A percentile compares a stretch with the other conserved stretches of the same genome.
phyloP scores from a whole-genome alignment of 768 basidiomycete genomes.

The Podaxis sp. region DNA sequence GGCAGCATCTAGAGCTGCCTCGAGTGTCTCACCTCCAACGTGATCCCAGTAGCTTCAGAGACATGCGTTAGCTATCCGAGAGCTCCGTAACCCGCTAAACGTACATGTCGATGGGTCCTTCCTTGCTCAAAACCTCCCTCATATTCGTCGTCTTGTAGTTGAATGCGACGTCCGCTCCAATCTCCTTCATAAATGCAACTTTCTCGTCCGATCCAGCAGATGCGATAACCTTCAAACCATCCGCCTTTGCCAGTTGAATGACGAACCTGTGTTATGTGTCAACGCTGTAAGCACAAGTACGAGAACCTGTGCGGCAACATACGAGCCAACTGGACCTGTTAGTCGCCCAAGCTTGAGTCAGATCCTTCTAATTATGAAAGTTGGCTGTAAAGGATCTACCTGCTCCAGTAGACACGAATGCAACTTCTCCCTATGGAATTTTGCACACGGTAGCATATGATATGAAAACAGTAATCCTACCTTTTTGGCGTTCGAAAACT shows the following conservation, averaged over 20 bases:
- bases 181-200: slow-evolving; percentile 50
- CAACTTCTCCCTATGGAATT: slow-evolving; percentile 31
- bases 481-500: slow-evolving; percentile 33
- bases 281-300: background rate
- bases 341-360: no score
- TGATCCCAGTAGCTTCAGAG: slow-evolving; percentile 46
- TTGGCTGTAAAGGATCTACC: slow-evolving; percentile 15
- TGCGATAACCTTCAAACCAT: slow-evolving; percentile 63
- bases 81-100: slow-evolving; percentile 9
- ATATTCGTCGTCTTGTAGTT: slow-evolving; percentile 66
- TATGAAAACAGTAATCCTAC: slow-evolving; percentile 15
- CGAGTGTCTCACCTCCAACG: slow-evolving; percentile 57
- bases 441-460: no score
- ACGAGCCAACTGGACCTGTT: slow-evolving; percentile 56
- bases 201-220: slow-evolving; percentile 75
- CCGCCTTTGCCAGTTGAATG: slow-evolving; percentile 45
- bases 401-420: slow-evolving; percentile 37
- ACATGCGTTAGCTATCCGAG: background rate
- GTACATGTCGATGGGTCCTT: slow-evolving; percentile 48
- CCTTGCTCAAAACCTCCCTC: slow-evolving; percentile 43
- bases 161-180: slow-evolving; percentile 70
- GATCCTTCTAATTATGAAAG: background rate
- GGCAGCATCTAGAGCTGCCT: slow-evolving; percentile 47
- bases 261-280: slow-evolving; percentile 29
- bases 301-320: slow-evolving; percentile 16